Base-by-base conservation (phyloP, 257 asterid genomes). In the Scutellaria minor region DNA sequence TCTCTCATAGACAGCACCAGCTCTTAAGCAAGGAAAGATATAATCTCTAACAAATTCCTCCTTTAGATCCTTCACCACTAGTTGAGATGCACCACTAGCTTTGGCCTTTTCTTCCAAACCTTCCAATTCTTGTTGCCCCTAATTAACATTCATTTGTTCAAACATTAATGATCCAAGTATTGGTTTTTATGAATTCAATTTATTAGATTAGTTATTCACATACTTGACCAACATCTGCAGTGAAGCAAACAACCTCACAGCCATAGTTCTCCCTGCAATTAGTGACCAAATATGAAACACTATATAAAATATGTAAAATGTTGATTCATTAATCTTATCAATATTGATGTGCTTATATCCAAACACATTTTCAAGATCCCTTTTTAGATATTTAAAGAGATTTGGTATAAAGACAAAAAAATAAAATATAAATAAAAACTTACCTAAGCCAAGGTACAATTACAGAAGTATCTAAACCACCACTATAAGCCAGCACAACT, bases 201-300 rank as follows among this genome's bases (percentile, higher is more conserved):
- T 9, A 54, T 54, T 54, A 76, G 68, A 57, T 66, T 67, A 40
- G 44, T 51, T 48, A n/a, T 39, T 58, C 41, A 78, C 98, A 56
- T 89, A 91, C 99, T 83, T 94, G 99, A 58, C 97, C 96, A 73
- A 90, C 97, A 77, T 92, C 98, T 22, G 98, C 98, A 41, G 95
- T 92, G 89, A 90, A 92, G 83, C 98, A 92, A 64, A 90, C 98
- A 75, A 92, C 98, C 79, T 92, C 97, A 41, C 97, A 92, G 59
- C 95, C 97, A 83, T 90, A 90, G 66, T 88, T 88, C 80, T 92
- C 96, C 85, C 99, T 94, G 95, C 61, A 54, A 54, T 7, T 3
- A 3, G 5, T 31, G 27, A 15, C 24, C 6, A 51, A 51, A 14
- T 6, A 6, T 6, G 7, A 2, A 51, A 14, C 15, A 50, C 37